Percentiles rank a stretch among this genome's conserved stretches.
These are phyloP conservation scores for Phytophthora litchii DNA, from an alignment of 352 stramenopile genomes.

Conservation along the genomic window DNA sequence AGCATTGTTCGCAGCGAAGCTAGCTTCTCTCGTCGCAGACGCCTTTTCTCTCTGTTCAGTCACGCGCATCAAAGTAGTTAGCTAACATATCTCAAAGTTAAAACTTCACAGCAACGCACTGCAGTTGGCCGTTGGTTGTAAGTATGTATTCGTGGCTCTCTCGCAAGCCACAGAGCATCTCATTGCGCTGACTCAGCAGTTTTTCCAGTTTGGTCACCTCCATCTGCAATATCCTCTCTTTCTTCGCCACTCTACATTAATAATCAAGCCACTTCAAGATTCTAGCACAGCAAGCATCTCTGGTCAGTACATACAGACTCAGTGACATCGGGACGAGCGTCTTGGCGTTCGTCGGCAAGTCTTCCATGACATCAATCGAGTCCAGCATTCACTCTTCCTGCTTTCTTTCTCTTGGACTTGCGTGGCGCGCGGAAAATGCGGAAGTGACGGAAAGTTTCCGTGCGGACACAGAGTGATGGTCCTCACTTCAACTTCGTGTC, in stretches of 20 bases:
- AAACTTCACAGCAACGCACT: slow-evolving; percentile 21
- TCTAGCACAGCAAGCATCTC: neutral
- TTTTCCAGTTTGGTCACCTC: slow-evolving; percentile 43
- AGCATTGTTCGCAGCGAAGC: slow-evolving; percentile 20
- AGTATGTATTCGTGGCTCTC: slow-evolving; percentile 46
- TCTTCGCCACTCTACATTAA: slow-evolving; percentile 47
- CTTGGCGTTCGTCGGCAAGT: slow-evolving; percentile 16
- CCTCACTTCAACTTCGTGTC: slow-evolving; percentile 33
- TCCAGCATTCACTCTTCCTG: slow-evolving; percentile 14
- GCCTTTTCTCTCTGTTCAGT: slow-evolving; percentile 29
- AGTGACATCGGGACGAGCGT: slow-evolving; percentile 38
- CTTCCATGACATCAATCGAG: neutral
- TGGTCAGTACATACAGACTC: slow-evolving; percentile 26
- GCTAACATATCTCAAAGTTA: neutral
- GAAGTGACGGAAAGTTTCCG: slow-evolving; percentile 17
- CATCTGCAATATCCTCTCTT: slow-evolving; percentile 44
- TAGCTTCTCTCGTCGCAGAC: slow-evolving; percentile 29
- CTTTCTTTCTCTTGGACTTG: slow-evolving; percentile 4
- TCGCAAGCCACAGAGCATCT: slow-evolving; percentile 40
- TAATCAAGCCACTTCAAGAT: slow-evolving; percentile 4
- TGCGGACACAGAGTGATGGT: slow-evolving; percentile 32
- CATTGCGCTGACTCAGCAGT: slow-evolving; percentile 37
- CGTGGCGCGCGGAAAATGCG: slow-evolving; percentile 21
- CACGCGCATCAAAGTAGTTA: neutral
- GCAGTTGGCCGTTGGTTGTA: slow-evolving; percentile 47